Conservation (phyloP, 768 basidiomycete genomes). For the Hypholoma sublateritium region DNA sequence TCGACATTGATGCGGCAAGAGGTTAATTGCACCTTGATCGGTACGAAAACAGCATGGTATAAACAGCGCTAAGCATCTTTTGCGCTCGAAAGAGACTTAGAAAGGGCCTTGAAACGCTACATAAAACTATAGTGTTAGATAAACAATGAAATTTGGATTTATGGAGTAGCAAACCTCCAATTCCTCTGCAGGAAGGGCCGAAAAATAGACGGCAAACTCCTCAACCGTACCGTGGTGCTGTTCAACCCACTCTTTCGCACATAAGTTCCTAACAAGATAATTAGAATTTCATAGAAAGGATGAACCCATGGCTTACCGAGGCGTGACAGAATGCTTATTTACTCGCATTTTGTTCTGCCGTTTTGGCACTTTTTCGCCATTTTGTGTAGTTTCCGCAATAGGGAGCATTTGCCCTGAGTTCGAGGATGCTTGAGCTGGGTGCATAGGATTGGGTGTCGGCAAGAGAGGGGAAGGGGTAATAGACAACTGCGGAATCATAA, state of each 20-base stretch:
- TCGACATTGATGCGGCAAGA: background rate
- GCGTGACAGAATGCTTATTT: slow-evolving; percentile 8
- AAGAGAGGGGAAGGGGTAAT: slow-evolving; percentile 2
- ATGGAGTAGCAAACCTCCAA: slow-evolving; percentile 12
- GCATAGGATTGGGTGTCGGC: slow-evolving; percentile 6
- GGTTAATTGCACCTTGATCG: background rate
- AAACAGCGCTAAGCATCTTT: slow-evolving; percentile 4
- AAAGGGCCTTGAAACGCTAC: slow-evolving; percentile 12
- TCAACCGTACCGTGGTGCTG: slow-evolving; percentile 10
- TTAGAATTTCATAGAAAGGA: slow-evolving; percentile 2
- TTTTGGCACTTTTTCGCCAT: slow-evolving; percentile 2
- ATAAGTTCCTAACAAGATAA: slow-evolving; percentile 5
- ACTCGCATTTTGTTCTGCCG: slow-evolving; percentile 10
- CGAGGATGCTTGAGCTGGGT: slow-evolving; percentile 7
- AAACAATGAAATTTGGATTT: background rate
- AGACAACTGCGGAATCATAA: slow-evolving; percentile 2
- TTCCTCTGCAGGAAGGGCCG: slow-evolving; percentile 8
- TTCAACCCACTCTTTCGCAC: slow-evolving; percentile 11
- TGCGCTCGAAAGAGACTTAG: background rate
- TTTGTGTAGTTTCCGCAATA: slow-evolving; percentile 11
- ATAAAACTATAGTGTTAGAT: slow-evolving; percentile 5
- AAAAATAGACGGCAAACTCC: slow-evolving; percentile 10
- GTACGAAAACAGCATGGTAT: slow-evolving; percentile 11
- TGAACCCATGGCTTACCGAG: slow-evolving; percentile 3
- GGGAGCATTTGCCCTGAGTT: slow-evolving; percentile 5